Evolutionary conservation across 768 basidiomycete genomes (phyloP).

Genomic region (Auriscalpium vulgare): DNA sequence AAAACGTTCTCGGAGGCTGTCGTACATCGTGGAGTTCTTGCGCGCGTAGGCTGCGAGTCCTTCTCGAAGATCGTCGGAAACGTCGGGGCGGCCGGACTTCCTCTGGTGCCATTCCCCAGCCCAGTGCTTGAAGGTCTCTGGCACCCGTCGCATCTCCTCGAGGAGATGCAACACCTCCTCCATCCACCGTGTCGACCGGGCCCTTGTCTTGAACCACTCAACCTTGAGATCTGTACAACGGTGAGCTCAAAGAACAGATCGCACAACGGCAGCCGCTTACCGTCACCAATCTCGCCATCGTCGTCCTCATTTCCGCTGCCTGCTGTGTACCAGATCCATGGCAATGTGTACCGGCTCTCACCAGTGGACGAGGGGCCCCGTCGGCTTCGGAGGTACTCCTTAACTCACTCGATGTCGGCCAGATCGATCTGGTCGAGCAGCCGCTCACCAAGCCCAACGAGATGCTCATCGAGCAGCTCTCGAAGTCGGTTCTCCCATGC

Average conservation of each 20-base stretch:
- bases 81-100: neutral
- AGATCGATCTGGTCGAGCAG: neutral
- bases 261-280: neutral
- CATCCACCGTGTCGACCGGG: neutral
- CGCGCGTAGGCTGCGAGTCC: neutral
- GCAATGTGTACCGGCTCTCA: neutral
- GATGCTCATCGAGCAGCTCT: neutral
- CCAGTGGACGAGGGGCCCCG: neutral
- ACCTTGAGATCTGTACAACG: neutral
- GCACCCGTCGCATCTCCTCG: neutral
- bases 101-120: neutral
- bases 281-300: neutral
- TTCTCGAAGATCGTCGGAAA: neutral
- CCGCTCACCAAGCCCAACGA: neutral
- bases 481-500: neutral
- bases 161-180: neutral
- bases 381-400: too few relatives aligned
- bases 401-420: too few relatives aligned
- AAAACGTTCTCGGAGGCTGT: neutral
- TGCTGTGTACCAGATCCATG: neutral
- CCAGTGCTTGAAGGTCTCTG: neutral
- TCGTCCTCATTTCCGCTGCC: neutral
- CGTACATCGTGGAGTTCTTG: neutral
- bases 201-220: neutral
- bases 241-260: neutral